A percentile compares a stretch with the other conserved stretches of the same genome.
phyloP scores from a whole-genome alignment of 441 rosid genomes.

The Melastoma candidum region DNA sequence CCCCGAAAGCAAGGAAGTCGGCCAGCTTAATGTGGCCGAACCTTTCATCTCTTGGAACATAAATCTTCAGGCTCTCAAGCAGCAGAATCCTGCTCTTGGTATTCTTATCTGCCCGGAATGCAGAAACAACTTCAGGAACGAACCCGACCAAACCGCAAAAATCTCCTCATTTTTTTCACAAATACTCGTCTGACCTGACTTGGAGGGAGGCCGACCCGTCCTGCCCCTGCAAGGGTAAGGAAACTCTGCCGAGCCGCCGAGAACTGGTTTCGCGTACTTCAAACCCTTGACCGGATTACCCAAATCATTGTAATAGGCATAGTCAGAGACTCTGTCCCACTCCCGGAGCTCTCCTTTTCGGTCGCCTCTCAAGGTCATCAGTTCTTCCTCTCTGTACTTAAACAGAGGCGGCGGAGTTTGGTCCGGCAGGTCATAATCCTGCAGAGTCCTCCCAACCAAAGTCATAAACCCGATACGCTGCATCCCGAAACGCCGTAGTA shows the following conservation, averaged over 20 bases:
- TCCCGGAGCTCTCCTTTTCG: conserved; percentile 43
- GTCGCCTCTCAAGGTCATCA: conserved; percentile 49
- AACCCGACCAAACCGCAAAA: too few species aligned
- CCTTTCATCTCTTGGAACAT: conserved; percentile 69
- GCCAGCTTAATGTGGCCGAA: conserved; percentile 56
- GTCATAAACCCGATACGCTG: too few species aligned
- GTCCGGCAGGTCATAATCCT: conserved; percentile 55
- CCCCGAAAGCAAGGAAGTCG: conserved; percentile 45
- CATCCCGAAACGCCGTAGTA: neutral
- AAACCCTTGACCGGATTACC: conserved; percentile 41
- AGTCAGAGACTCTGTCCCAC: conserved; percentile 70
- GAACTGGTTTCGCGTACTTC: conserved; percentile 41
- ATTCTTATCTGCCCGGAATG: conserved; percentile 30
- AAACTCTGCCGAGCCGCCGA: conserved; percentile 58
- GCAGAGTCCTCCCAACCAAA: too few species aligned
- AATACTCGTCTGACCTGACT: conserved; percentile 24
- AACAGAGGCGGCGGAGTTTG: conserved; percentile 43
- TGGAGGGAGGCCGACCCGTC: conserved; percentile 48
- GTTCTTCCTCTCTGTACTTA: conserved; percentile 56
- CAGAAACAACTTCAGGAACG: too few species aligned
- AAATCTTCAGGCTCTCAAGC: conserved; percentile 38
- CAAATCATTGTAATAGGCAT: conserved; percentile 68
- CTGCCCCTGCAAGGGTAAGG: conserved; percentile 89
- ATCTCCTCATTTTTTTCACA: too few species aligned
- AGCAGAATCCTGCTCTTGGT: conserved; percentile 46